Evolutionary conservation across 768 basidiomycete genomes (phyloP).

Genomic region (Pleurotus eryngii): DNA sequence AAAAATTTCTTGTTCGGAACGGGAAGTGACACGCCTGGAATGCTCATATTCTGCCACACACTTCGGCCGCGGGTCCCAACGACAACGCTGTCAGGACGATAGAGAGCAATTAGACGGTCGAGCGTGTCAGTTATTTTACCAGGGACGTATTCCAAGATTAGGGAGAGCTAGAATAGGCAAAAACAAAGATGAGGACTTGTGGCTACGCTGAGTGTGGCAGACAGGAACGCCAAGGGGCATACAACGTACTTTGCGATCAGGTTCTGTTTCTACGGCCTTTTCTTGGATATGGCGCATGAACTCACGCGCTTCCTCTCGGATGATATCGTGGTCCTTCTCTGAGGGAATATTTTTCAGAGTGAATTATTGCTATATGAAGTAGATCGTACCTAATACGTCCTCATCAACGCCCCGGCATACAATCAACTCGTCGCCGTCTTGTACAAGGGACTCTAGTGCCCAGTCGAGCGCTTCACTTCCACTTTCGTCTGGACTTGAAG

Average conservation of each 20-base stretch:
- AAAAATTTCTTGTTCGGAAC: constrained; percentile 9
- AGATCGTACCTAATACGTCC: constrained; percentile 68
- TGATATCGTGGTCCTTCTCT: constrained; percentile 74
- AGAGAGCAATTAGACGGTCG: constrained; percentile 88
- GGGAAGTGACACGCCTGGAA: constrained; percentile 10
- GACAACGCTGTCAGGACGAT: constrained; percentile 88
- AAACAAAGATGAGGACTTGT: background rate
- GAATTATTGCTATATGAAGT: background rate
- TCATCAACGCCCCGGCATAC: constrained; percentile 89
- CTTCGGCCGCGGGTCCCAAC: constrained; percentile 83
- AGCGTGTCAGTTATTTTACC: constrained; percentile 88
- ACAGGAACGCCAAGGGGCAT: background rate
- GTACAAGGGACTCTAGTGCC: constrained; percentile 80
- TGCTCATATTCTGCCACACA: constrained; percentile 36
- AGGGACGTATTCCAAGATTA: constrained; percentile 92
- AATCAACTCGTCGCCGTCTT: constrained; percentile 90
- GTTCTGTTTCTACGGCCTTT: constrained; percentile 74
- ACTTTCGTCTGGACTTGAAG: constrained; percentile 84
- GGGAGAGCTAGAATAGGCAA: constrained; percentile 54
- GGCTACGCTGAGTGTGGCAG: background rate
- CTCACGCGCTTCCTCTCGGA: constrained; percentile 83
- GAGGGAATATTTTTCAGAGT: background rate
- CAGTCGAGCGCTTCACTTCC: constrained; percentile 89
- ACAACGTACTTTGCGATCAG: constrained; percentile 63
- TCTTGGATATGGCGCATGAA: constrained; percentile 79